A percentile compares a stretch with the other conserved stretches of the same genome.
phyloP scores from a whole-genome alignment of 768 basidiomycete species.

The Kwoniella botswanensis region DNA sequence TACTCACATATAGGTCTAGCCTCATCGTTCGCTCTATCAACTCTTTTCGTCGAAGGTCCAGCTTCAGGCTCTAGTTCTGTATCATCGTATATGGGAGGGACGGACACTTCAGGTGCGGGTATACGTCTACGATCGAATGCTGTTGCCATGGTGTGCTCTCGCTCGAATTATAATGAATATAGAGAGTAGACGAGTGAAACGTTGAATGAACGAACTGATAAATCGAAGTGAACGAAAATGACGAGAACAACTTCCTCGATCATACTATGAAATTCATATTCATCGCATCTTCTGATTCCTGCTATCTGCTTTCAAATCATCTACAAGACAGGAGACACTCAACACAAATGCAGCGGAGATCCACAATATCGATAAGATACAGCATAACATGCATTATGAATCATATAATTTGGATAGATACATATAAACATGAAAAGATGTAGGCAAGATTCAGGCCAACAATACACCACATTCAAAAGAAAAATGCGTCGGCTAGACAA shows the following conservation, averaged over 20 bases:
- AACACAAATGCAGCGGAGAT: not conserved
- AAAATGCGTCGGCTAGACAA: conserved; percentile 42
- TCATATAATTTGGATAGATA: not conserved
- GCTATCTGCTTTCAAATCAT: not conserved
- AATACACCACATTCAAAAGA: conserved; percentile 1
- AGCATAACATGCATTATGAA: not conserved
- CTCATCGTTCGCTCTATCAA: conserved; percentile 64
- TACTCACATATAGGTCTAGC: conserved; percentile 85
- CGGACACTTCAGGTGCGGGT: conserved; percentile 86
- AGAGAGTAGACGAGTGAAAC: not conserved
- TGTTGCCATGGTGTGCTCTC: conserved; percentile 27
- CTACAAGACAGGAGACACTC: not conserved
- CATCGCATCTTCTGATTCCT: not conserved
- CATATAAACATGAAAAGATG: conserved; percentile 18
- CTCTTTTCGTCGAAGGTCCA: conserved; percentile 56
- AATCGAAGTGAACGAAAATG: not conserved
- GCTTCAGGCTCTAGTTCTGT: conserved; percentile 29
- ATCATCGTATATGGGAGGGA: conserved; percentile 66
- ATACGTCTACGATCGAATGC: conserved; percentile 80
- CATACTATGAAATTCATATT: not conserved
- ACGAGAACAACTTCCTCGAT: not conserved
- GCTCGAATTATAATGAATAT: not conserved
- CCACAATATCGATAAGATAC: too few species aligned
- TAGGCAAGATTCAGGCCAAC: conserved; percentile 51
- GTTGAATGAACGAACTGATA: too few species aligned